These are phyloP conservation scores for Dalbergia cochinchinensis DNA, from an alignment of 306 rosid species.

Conservation along the genomic window DNA sequence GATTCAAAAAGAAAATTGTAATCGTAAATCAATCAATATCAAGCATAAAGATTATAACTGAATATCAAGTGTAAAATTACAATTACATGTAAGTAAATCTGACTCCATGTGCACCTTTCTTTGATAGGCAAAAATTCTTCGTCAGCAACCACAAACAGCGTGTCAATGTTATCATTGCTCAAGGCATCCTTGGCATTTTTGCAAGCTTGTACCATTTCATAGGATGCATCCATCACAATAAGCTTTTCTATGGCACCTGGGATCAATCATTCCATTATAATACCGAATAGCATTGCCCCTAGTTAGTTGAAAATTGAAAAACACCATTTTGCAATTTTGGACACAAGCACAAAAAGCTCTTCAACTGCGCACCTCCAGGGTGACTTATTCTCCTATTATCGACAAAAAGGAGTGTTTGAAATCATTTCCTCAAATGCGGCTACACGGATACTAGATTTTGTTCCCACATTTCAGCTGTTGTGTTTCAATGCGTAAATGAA, in stretches of 20 bases:
- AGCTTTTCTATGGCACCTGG: constrained; percentile 83
- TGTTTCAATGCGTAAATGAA: too few relatives aligned
- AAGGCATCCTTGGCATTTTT: constrained; percentile 53
- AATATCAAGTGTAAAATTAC: constrained; percentile 30
- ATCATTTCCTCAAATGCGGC: neutral
- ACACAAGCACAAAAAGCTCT: constrained; percentile 1
- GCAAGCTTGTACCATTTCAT: constrained; percentile 80
- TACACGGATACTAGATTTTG: too few relatives aligned
- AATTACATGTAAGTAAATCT: neutral
- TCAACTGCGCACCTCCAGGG: too few relatives aligned
- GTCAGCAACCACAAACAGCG: constrained; percentile 77
- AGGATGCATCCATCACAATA: constrained; percentile 83
- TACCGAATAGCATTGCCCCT: neutral
- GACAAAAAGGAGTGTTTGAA: neutral
- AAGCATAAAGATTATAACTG: constrained; percentile 1
- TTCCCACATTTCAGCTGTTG: too few relatives aligned
- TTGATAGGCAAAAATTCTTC: constrained; percentile 89
- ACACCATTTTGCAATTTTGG: neutral
- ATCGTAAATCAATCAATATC: constrained; percentile 3
- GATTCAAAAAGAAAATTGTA: constrained; percentile 32
- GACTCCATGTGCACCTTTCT: constrained; percentile 66
- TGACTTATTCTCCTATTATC: too few relatives aligned
- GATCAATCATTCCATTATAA: constrained; percentile 17
- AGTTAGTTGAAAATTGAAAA: neutral
- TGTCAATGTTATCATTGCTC: constrained; percentile 53